Conservation (phyloP, 2,329 filamentous ascomycete species). For the Ceratocystis alfenasii region DNA sequence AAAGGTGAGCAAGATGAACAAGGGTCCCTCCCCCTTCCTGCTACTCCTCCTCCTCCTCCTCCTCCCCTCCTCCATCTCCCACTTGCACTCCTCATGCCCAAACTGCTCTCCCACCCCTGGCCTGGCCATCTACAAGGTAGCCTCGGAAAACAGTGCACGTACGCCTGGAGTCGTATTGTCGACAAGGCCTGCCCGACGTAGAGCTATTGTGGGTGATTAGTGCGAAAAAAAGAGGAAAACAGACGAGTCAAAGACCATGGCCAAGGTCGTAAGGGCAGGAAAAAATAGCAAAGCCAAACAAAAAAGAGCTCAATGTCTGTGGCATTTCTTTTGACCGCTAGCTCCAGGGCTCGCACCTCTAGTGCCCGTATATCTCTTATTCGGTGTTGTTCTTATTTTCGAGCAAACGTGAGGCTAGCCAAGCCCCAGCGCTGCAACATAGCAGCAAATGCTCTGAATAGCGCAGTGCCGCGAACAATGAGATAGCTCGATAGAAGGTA, state of each 20-base stretch:
- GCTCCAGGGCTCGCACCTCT: background rate
- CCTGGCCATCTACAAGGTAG: background rate
- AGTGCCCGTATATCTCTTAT: background rate
- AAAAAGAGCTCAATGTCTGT: slow-evolving; percentile 1
- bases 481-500: background rate
- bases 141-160: slow-evolving; percentile 5
- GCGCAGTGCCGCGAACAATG: background rate
- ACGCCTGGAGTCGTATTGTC: slow-evolving; percentile 9
- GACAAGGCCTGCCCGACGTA: slow-evolving; percentile 5
- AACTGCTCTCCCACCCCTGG: background rate
- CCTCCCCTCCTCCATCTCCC: background rate
- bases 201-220: background rate
- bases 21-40: background rate
- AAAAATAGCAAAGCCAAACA: background rate
- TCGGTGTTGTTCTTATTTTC: background rate
- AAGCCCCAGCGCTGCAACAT: background rate
- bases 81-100: too few relatives aligned
- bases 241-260: background rate
- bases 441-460: background rate
- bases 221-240: background rate
- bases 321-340: background rate
- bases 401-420: background rate
- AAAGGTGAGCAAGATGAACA: background rate
- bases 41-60: background rate
- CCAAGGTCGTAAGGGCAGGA: background rate